Percentiles rank a stretch among this genome's conserved stretches.
These are phyloP conservation scores for Phytopythium litorale DNA, from an alignment of 352 stramenopile genomes.

Conservation along the genomic window DNA sequence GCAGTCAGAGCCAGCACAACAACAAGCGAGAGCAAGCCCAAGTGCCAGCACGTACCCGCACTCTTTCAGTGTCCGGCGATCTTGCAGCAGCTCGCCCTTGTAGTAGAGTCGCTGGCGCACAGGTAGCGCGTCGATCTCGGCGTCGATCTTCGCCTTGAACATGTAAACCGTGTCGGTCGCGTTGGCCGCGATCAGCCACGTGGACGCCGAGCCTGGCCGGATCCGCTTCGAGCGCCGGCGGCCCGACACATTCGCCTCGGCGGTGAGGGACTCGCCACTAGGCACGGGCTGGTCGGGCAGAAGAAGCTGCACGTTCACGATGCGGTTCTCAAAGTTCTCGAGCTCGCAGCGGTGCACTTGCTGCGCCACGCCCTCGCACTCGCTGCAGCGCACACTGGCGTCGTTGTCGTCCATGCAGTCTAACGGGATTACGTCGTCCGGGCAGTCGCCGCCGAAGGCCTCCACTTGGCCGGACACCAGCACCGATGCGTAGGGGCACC, in stretches of 20 bases:
- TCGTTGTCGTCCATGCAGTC: slow-evolving; percentile 26
- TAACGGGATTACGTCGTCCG: slow-evolving; percentile 22
- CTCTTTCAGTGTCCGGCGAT: slow-evolving; percentile 54
- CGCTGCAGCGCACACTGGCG: slow-evolving; percentile 30
- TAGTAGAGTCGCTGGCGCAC: slow-evolving; percentile 74
- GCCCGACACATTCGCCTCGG: slow-evolving; percentile 30
- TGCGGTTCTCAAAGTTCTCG: slow-evolving; percentile 59
- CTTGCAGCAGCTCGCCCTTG: slow-evolving; percentile 47
- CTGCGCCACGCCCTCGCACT: slow-evolving; percentile 45
- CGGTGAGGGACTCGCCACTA: slow-evolving; percentile 32
- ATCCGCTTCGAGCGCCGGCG: slow-evolving; percentile 64
- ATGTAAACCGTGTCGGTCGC: slow-evolving; percentile 69
- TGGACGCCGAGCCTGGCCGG: slow-evolving; percentile 40
- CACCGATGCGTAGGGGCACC: slow-evolving; percentile 39
- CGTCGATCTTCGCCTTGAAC: slow-evolving; percentile 75
- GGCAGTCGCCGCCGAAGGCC: slow-evolving; percentile 12
- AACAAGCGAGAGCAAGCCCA: neutral
- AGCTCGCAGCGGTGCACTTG: slow-evolving; percentile 39
- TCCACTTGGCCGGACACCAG: slow-evolving; percentile 19
- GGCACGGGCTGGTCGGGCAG: slow-evolving; percentile 50
- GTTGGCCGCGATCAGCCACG: slow-evolving; percentile 49
- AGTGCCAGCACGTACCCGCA: slow-evolving; percentile 36
- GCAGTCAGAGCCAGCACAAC: neutral
- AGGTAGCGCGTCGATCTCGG: slow-evolving; percentile 60
- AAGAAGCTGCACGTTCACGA: slow-evolving; percentile 61